Evolutionary conservation across 768 basidiomycete species (phyloP), one percentile per base, ranked within the genome.

Genomic region (Cyclocybe cylindracea): DNA sequence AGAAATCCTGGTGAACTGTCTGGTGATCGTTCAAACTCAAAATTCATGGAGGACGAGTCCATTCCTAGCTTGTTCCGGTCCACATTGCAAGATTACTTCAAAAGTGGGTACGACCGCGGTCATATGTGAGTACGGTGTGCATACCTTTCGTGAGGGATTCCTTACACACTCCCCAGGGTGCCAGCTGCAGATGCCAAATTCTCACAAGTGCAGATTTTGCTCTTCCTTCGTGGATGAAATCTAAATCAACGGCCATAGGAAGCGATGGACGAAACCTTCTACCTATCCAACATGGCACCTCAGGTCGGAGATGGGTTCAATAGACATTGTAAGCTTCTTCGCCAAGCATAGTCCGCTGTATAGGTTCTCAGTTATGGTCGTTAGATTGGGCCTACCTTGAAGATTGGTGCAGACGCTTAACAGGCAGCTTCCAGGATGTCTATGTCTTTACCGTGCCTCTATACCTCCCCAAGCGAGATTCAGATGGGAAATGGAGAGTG

Each of bases 231-330:
- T 35, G 33, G 3, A 44, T 11, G 31, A 13, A n/a, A 9, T 29
- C 34, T 19, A 41, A 36, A 16, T 2, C 33, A 34, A 11, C 34
- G 36, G 36, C 46, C 39, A 1, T 58, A 95, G 78, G 79, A 81
- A 49, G 96, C 96, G 8, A 98, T 98, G 96, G 70, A 98, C 66
- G 94, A 99, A 71, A 99, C 96, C 0, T 99, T 99, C 69, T 73
- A 92, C 34, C 71, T 99, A 40, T 87, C 92, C 0, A 99, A 99
- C 63, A 97, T 99, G 46, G 96, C 97, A 4, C 97, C 97, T 39
- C 97, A 99, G 78, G 94, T 99, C 19, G 97, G 97, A 1, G 91
- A 83, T 37, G 97, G 96, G 0, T 99, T 98, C 77, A 99, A 98
- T 65, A 79, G 97, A 48, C 94, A 98, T 65, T 99, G 95, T 94